phyloP scores from a whole-genome alignment of 2,329 filamentous ascomycete genomes.

The Calonectria pauciramosa region DNA sequence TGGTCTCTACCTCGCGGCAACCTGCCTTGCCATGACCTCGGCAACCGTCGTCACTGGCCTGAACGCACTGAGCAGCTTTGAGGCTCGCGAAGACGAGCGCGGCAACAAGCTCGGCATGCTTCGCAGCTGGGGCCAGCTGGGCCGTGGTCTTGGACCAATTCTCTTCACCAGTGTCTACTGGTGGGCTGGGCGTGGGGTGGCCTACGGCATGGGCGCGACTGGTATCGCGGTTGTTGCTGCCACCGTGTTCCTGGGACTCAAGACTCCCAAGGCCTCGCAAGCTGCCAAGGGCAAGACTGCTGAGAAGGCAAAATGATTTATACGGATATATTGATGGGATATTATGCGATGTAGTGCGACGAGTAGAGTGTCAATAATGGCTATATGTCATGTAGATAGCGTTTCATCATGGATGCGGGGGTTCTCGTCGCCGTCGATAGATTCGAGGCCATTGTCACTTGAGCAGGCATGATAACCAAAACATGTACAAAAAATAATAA shows the following conservation, averaged over 20 bases:
- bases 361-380: neutral
- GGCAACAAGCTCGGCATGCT: slow-evolving; percentile 90
- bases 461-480: neutral
- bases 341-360: neutral
- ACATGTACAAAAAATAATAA: neutral
- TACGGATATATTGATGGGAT: neutral
- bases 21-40: slow-evolving; percentile 88
- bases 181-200: slow-evolving; percentile 93
- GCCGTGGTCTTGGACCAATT: slow-evolving; percentile 87
- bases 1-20: slow-evolving; percentile 85
- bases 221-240: slow-evolving; percentile 83
- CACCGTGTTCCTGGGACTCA: slow-evolving; percentile 79
- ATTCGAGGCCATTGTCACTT: neutral
- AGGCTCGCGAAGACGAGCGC: slow-evolving; percentile 83
- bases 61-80: slow-evolving; percentile 92
- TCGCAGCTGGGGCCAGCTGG: slow-evolving; percentile 86
- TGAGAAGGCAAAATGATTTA: slow-evolving; percentile 30
- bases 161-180: slow-evolving; percentile 97
- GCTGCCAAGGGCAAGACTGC: slow-evolving; percentile 31
- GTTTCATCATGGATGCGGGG: neutral
- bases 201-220: slow-evolving; percentile 84
- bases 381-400: neutral
- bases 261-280: slow-evolving; percentile 65
- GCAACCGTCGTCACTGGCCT: slow-evolving; percentile 95
- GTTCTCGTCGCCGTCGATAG: neutral